Evolutionary conservation across 345 rosid genomes (phyloP), one percentile per base, ranked within the genome.

Genomic region (Combretum micranthum): DNA sequence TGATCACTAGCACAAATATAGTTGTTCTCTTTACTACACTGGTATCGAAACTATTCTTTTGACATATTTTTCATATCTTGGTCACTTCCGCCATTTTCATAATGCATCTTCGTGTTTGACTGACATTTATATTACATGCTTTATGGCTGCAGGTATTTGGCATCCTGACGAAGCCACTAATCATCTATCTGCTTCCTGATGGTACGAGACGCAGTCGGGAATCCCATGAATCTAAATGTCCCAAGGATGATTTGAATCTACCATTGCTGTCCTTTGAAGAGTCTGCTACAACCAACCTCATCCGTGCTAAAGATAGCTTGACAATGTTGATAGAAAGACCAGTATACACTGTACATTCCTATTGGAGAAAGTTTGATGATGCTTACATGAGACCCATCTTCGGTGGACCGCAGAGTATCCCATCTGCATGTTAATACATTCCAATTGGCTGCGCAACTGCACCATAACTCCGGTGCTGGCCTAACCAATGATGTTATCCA

Each of bases 351-450:
- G 70, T 84, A 39, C 96, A 92, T 70, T 76, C 68, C 60, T 86
- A 84, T 73, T 88, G 98, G 98, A 92, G 84, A 64, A 80, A 74
- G 75, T 86, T 92, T 0, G 95, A 92, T 6, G 80, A 92, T 59
- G 63, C 68, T 15, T 86, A 86, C 72, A 88, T 92, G 98, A 84
- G 95, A 61, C 98, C 98, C 14, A 47, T 83, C 44, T 92, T 92
- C 3, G 96, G 96, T 17, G 96, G 93, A 55, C 83, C 96, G 53
- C 56, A 13, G 48, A 62, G 56, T 57, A 22, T 25, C 63, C 75
- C 12, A 42, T 61, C 74, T 14, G 75, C 72, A 53, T 81, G 90
- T 73, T 80, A 15, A 15, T 17, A 52, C 18, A 12, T 20, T 1
- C n/a, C 17, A 2, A 14, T 13, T 25, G 32, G 32, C 32, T 7